Evolutionary conservation across 2,329 filamentous ascomycete species (phyloP), one percentile per base, ranked within the genome.

Genomic region (Xylaria digitata): DNA sequence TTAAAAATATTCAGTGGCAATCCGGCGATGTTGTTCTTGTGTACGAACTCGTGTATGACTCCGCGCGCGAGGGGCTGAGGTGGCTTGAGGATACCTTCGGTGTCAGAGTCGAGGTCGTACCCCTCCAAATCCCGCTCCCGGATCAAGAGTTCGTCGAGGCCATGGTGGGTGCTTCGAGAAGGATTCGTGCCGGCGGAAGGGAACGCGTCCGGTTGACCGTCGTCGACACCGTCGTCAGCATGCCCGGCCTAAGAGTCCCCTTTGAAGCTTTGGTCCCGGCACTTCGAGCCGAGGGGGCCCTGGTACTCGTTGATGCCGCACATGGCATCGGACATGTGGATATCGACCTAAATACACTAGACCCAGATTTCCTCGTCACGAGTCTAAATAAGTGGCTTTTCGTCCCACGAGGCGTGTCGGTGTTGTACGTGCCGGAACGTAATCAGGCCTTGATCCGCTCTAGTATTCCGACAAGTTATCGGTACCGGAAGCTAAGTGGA

Each of bases 341-440:
- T 1, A 75, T 92, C 5, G 83, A 91, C 74, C 77, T 92, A 32
- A 72, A 72, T 0, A 71, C 72, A n/a, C 76, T 92, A 19, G 80
- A 87, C 43, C 84, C 89, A 0, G 90, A 92, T 75, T 92, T 92
- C 79, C 87, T 90, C 71, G 84, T 90, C 15, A 86, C 82, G 56
- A 92, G 92, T 72, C 85, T 86, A 69, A 87, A 91, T 76, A 91
- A 91, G 71, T 92, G 90, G 90, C 83, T 92, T 7, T 88, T 85
- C 71, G 84, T 86, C 19, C 90, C 90, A 5, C 85, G 90, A 54
- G 87, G 86, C 58, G 88, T 86, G 72, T 89, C 89, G 0, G 79
- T 90, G 8, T 83, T 92, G 71, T 86, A 90, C 74, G 87, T 91
- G 2, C 85, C 88, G 0, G 71, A 80, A 8, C 81, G 84, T 13